A percentile compares a stretch with the other conserved stretches of the same genome.
Conservation (phyloP, 1,284 basidiomycete genomes). For the Laetiporus sulphureus region DNA sequence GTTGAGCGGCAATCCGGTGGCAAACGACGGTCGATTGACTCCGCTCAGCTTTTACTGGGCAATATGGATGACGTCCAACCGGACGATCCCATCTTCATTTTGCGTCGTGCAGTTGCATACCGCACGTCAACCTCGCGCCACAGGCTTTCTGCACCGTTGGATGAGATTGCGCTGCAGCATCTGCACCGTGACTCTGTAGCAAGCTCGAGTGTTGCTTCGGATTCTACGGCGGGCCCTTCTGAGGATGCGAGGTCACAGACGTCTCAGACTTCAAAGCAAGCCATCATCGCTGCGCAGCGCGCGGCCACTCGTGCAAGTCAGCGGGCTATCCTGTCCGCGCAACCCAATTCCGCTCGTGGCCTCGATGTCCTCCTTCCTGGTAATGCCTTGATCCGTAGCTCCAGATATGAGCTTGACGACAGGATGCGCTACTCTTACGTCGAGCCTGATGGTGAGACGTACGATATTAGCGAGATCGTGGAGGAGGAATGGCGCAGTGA, state of each 20-base stretch:
- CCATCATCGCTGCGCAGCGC: constrained; percentile 90
- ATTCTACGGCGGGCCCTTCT: constrained; percentile 29
- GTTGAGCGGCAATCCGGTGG: constrained; percentile 55
- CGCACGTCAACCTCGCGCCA: constrained; percentile 60
- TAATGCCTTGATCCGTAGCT: constrained; percentile 80
- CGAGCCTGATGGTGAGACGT: constrained; percentile 71
- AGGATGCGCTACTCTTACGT: constrained; percentile 89
- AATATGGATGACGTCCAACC: constrained; percentile 68
- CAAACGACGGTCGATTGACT: constrained; percentile 87
- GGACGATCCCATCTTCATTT: constrained; percentile 85
- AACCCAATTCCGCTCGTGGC: constrained; percentile 78
- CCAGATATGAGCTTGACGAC: constrained; percentile 62
- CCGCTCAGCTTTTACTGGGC: constrained; percentile 63
- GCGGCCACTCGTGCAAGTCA: constrained; percentile 81
- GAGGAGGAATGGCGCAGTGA: constrained; percentile 75
- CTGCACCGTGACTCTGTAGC: constrained; percentile 61
- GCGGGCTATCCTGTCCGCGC: constrained; percentile 78
- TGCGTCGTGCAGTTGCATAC: constrained; percentile 73
- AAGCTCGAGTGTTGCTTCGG: constrained; percentile 38
- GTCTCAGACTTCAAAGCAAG: constrained; percentile 63
- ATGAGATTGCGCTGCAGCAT: constrained; percentile 69
- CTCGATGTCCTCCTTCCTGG: constrained; percentile 84
- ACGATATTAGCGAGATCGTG: constrained; percentile 89
- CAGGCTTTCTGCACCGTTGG: constrained; percentile 62
- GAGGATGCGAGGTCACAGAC: constrained; percentile 28